Percentiles rank a stretch among this genome's conserved stretches.
These are phyloP conservation scores for Deakozyma indianensis DNA, from an alignment of 805 yeast species.

Conservation along the genomic window DNA sequence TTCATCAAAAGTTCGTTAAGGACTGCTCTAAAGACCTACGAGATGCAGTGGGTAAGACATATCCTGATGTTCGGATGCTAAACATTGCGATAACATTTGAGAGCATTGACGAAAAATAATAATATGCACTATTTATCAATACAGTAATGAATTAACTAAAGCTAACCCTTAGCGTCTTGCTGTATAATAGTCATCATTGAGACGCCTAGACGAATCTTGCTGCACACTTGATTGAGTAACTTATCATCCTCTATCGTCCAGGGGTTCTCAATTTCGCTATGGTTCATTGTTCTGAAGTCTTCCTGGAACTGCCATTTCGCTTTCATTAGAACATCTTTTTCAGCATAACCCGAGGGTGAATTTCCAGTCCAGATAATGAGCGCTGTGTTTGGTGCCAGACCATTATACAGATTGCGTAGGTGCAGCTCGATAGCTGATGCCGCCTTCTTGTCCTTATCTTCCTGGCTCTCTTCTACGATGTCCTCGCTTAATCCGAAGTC, in stretches of 20 bases:
- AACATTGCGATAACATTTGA: neutral
- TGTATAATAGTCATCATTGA: slow-evolving; percentile 33
- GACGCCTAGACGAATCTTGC: slow-evolving; percentile 45
- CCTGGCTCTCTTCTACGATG: slow-evolving; percentile 3
- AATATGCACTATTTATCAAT: neutral
- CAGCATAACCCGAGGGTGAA: slow-evolving; percentile 46
- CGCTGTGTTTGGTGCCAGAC: slow-evolving; percentile 43
- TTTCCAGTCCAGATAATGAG: slow-evolving; percentile 48
- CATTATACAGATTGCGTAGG: slow-evolving; percentile 33
- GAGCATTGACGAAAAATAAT: neutral
- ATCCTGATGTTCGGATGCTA: neutral
- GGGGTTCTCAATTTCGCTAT: slow-evolving; percentile 28
- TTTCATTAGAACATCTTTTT: slow-evolving; percentile 28
- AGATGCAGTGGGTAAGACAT: neutral
- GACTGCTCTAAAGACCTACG: neutral
- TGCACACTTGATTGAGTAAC: slow-evolving; percentile 32
- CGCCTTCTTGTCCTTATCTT: slow-evolving; percentile 10
- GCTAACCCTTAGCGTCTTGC: no score
- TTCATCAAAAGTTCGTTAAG: neutral
- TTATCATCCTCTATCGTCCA: slow-evolving; percentile 40
- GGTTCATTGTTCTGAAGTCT: slow-evolving; percentile 28
- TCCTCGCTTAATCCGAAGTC: slow-evolving; percentile 9
- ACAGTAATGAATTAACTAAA: no score
- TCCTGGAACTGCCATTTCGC: slow-evolving; percentile 29
- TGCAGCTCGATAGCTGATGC: slow-evolving; percentile 28